phyloP scores from a whole-genome alignment of 2,329 filamentous ascomycete species.

The Atkinsonella hypoxylon region DNA sequence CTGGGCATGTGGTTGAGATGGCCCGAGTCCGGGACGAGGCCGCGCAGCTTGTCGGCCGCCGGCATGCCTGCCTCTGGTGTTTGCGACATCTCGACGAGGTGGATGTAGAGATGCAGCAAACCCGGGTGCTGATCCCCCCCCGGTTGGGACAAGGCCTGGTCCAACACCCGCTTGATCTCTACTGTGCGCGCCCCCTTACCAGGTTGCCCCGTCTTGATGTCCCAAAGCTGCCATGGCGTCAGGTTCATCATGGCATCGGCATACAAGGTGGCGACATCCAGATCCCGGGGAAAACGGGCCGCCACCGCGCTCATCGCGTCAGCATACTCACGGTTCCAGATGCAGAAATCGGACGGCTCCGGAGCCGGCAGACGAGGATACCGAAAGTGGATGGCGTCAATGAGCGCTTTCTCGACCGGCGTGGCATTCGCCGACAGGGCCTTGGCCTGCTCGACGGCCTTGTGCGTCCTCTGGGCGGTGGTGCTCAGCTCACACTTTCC shows the following conservation, averaged over 20 bases:
- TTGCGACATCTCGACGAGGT: slow-evolving; percentile 66
- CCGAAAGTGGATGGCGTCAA: slow-evolving; percentile 48
- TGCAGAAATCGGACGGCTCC: slow-evolving; percentile 31
- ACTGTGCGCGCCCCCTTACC: slow-evolving; percentile 20
- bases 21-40: slow-evolving; percentile 55
- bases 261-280: slow-evolving; percentile 25
- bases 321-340: slow-evolving; percentile 24
- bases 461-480: slow-evolving; percentile 28
- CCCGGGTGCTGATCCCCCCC: slow-evolving; percentile 47
- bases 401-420: slow-evolving; percentile 46
- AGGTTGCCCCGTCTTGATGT: slow-evolving; percentile 22
- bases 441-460: slow-evolving; percentile 18
- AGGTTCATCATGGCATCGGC: slow-evolving; percentile 36
- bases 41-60: slow-evolving; percentile 49
- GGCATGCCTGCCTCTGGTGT: slow-evolving; percentile 50
- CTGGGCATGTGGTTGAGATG: slow-evolving; percentile 69
- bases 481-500: slow-evolving; percentile 45
- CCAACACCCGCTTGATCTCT: slow-evolving; percentile 23
- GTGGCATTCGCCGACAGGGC: slow-evolving; percentile 9
- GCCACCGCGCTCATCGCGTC: slow-evolving; percentile 28
- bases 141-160: slow-evolving; percentile 34
- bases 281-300: slow-evolving; percentile 25
- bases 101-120: slow-evolving; percentile 63
- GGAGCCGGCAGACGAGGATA: slow-evolving; percentile 41
- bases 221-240: slow-evolving; percentile 34